These are phyloP conservation scores for Bipolaris victoriae DNA, from an alignment of 2,329 filamentous ascomycete species.

Conservation along the genomic window DNA sequence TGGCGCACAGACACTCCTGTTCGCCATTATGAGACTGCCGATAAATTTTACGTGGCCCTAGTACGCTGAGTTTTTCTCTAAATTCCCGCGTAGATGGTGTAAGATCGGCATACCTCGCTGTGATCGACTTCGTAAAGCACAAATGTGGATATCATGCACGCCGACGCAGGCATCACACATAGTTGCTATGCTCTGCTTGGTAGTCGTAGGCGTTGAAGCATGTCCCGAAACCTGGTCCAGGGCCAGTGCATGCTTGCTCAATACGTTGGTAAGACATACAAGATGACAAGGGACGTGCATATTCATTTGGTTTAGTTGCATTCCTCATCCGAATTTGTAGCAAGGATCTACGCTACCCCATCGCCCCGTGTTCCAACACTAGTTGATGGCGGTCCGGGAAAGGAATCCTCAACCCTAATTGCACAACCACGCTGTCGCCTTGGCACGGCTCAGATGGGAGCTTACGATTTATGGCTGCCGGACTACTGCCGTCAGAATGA, in stretches of 20 bases:
- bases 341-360: conserved; percentile 35
- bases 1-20: conserved; percentile 3
- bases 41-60: conserved; percentile 17
- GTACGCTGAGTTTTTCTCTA: conserved; percentile 9
- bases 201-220: conserved; percentile 15
- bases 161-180: conserved; percentile 12
- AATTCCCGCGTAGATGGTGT: conserved; percentile 19
- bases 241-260: conserved; percentile 15
- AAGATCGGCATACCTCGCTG: conserved; percentile 6
- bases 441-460: conserved; percentile 4
- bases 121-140: conserved; percentile 19
- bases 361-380: conserved; percentile 25
- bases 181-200: conserved; percentile 12
- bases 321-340: conserved; percentile 17
- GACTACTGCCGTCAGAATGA: conserved; percentile 21
- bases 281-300: conserved; percentile 25
- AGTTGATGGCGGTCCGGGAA: conserved; percentile 28
- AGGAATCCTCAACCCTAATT: conserved; percentile 32
- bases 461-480: conserved; percentile 14
- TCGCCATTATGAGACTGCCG: conserved; percentile 6
- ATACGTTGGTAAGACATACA: conserved; percentile 12
- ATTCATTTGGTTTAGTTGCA: conserved; percentile 31
- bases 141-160: conserved; percentile 13
- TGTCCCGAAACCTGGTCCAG: conserved; percentile 17
- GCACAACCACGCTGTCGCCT: conserved; percentile 20